These are phyloP conservation scores for Lolium multiflorum DNA, from an alignment of 176 grass and related monocot genomes.

Conservation along the genomic window DNA sequence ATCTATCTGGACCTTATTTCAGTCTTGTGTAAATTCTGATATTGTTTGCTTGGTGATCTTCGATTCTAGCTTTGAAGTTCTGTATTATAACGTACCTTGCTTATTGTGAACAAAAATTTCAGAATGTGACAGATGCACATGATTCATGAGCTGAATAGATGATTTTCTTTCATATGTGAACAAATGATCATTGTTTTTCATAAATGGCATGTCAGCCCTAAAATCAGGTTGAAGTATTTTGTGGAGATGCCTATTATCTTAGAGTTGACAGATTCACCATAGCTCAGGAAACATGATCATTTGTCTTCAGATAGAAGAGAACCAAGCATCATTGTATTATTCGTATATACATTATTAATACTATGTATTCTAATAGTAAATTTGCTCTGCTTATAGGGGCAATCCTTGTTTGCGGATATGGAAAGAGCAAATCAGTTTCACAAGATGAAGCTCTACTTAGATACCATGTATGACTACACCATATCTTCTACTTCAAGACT, in stretches of 20 bases:
- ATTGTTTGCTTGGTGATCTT: not conserved
- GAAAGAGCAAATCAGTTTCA: slow-evolving; percentile 22
- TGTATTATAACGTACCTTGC: not conserved
- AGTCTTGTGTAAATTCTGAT: not conserved
- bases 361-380: not conserved
- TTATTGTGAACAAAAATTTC: not conserved
- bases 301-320: not conserved
- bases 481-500: not conserved
- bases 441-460: slow-evolving; percentile 9
- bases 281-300: not conserved
- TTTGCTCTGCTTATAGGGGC: not conserved
- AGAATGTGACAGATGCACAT: not conserved
- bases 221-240: not conserved
- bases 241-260: not conserved
- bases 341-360: not conserved
- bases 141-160: not conserved
- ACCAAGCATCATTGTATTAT: not conserved
- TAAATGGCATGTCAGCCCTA: not conserved
- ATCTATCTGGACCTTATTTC: not conserved
- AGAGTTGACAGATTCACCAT: not conserved
- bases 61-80: not conserved
- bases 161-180: not conserved
- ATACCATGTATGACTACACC: slow-evolving; percentile 12
- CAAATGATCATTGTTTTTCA: not conserved
- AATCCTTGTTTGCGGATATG: slow-evolving; percentile 23